Evolutionary conservation across 208 protist species (phyloP).

Genomic region (Trypanosoma mega): DNA sequence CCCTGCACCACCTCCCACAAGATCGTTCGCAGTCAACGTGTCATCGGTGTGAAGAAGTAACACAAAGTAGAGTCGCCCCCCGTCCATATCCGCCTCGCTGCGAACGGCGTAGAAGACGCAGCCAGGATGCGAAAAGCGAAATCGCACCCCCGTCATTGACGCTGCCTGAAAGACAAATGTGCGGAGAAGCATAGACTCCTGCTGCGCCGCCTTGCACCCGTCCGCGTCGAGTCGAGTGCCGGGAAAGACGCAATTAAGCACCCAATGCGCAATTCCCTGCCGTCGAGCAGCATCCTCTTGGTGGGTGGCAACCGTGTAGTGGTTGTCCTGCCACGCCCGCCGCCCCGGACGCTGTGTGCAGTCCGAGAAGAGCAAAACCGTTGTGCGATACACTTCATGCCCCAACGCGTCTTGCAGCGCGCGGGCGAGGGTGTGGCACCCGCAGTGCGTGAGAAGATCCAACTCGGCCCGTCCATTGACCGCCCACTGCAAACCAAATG

Average conservation of each 20-base stretch:
- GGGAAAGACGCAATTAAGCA: constrained; percentile 71
- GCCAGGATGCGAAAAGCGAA: constrained; percentile 39
- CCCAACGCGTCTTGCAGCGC: constrained; percentile 33
- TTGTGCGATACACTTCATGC: constrained; percentile 33
- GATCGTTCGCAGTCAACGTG: background rate
- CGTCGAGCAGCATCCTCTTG: constrained; percentile 23
- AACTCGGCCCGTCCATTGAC: background rate
- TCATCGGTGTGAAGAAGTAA: constrained; percentile 39
- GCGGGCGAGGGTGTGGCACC: constrained; percentile 43
- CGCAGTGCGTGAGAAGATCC: constrained; percentile 28
- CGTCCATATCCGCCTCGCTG: constrained; percentile 56
- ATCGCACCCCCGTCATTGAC: constrained; percentile 24
- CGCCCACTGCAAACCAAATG: constrained; percentile 21
- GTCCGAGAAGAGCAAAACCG: constrained; percentile 61
- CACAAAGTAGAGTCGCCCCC: constrained; percentile 70
- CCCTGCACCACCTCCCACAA: background rate
- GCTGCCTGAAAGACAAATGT: constrained; percentile 62
- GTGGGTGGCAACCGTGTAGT: constrained; percentile 28
- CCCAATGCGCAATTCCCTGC: constrained; percentile 58
- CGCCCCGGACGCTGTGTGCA: constrained; percentile 60
- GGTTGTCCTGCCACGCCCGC: constrained; percentile 52
- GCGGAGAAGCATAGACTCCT: constrained; percentile 44
- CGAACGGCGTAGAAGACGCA: constrained; percentile 59
- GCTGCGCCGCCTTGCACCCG: constrained; percentile 17
- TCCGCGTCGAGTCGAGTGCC: constrained; percentile 38